phyloP scores from a whole-genome alignment of 176 grass and related monocot genomes.

The Phoenix roebelenii region DNA sequence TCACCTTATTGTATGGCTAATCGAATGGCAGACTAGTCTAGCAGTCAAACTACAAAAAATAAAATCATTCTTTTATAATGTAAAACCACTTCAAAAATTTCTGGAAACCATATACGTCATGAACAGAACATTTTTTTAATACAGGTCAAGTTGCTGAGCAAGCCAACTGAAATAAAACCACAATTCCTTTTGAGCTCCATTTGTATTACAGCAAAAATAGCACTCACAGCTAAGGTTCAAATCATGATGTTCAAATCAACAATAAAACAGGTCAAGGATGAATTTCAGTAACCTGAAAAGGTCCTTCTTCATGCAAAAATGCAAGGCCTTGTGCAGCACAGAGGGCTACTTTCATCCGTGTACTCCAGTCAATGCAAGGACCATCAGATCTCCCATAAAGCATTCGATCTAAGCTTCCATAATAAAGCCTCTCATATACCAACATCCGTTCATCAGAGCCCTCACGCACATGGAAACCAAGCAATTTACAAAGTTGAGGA shows the following conservation, averaged over 20 bases:
- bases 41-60: neutral
- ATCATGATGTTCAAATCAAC: too few relatives aligned
- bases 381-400: constrained; percentile 75
- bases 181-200: too few relatives aligned
- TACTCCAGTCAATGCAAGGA: constrained; percentile 77
- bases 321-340: constrained; percentile 78
- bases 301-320: constrained; percentile 96
- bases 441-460: constrained; percentile 72
- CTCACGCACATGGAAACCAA: constrained; percentile 67
- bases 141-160: too few relatives aligned
- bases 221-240: too few relatives aligned
- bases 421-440: constrained; percentile 76
- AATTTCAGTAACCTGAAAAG: constrained; percentile 64
- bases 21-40: neutral
- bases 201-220: too few relatives aligned
- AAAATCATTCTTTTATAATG: neutral
- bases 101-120: too few relatives aligned
- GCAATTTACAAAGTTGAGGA: constrained; percentile 83
- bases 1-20: neutral
- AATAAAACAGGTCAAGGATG: neutral
- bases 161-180: too few relatives aligned
- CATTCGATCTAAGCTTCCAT: constrained; percentile 76
- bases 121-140: too few relatives aligned
- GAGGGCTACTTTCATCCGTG: constrained; percentile 77
- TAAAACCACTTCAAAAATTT: too few relatives aligned